A percentile compares a stretch with the other conserved stretches of the same genome.
phyloP scores from a whole-genome alignment of 2,329 filamentous ascomycete species.

The Arthrocladium fulminans region DNA sequence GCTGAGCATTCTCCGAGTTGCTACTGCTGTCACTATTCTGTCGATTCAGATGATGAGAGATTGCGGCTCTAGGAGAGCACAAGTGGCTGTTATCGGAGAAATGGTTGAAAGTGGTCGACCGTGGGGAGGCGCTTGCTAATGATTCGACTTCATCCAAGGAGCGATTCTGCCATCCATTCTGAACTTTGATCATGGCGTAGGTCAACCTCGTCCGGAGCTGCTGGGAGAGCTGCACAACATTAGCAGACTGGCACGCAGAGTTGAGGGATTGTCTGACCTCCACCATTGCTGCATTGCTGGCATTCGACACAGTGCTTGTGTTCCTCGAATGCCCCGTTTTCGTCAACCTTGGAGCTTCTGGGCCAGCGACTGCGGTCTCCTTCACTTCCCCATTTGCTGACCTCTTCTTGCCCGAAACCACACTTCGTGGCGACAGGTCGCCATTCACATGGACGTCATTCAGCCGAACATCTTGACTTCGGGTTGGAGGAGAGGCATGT shows the following conservation, averaged over 20 bases:
- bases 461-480: neutral
- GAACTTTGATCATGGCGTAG: constrained; percentile 90
- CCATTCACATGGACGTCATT: neutral
- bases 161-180: constrained; percentile 76
- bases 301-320: constrained; percentile 58
- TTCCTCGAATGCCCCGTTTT: constrained; percentile 57
- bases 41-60: constrained; percentile 22
- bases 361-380: constrained; percentile 36
- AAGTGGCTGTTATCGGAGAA: constrained; percentile 45
- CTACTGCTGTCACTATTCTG: constrained; percentile 22
- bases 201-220: constrained; percentile 76
- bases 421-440: constrained; percentile 6
- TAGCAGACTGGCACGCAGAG: constrained; percentile 7
- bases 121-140: constrained; percentile 60
- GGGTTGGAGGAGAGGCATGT: constrained; percentile 1
- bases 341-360: constrained; percentile 23
- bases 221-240: constrained; percentile 54
- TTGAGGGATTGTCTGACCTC: constrained; percentile 48
- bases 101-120: constrained; percentile 48
- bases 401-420: constrained; percentile 53
- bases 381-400: constrained; percentile 70
- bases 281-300: constrained; percentile 51
- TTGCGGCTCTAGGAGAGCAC: constrained; percentile 37
- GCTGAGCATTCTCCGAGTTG: constrained; percentile 3
- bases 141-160: constrained; percentile 70